Conservation (phyloP, 176 grass and related monocot species). For the Triticum monococcum region DNA sequence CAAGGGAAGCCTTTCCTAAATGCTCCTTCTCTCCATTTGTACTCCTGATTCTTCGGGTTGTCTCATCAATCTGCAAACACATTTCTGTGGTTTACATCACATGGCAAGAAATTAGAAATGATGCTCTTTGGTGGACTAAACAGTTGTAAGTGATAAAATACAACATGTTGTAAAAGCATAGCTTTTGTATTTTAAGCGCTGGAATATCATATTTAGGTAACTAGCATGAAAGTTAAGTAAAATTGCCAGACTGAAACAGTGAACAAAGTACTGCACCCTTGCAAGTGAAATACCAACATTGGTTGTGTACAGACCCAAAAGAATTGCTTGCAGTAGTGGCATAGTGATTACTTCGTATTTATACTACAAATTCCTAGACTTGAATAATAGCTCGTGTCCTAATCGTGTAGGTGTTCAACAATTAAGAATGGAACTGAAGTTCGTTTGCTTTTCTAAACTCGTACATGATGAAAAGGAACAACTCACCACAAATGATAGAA, state of each 20-base stretch:
- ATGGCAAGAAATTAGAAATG: not conserved
- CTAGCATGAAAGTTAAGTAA: not conserved
- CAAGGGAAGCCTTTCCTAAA: conserved; percentile 90
- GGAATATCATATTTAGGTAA: not conserved
- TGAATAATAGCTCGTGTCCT: not conserved
- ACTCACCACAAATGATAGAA: conserved; percentile 97
- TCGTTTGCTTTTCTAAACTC: not conserved
- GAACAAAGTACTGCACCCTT: not conserved
- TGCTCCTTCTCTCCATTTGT: conserved; percentile 72
- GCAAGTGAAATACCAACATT: not conserved
- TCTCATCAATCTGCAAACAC: conserved; percentile 25
- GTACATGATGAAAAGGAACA: conserved; percentile 1
- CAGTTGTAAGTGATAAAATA: not conserved
- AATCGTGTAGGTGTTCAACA: not conserved
- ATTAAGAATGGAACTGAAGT: not conserved
- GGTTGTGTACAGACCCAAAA: not conserved
- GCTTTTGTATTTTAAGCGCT: not conserved
- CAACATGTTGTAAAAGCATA: not conserved
- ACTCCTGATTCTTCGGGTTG: conserved; percentile 73
- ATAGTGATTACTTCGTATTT: not conserved
- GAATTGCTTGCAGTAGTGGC: not conserved
- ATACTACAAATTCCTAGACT: not conserved
- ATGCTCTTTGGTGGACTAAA: not conserved
- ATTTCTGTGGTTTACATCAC: not conserved
- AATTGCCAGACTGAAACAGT: not conserved